phyloP scores from a whole-genome alignment of 148 eudicot species.

The Camellia lanceoleosa region DNA sequence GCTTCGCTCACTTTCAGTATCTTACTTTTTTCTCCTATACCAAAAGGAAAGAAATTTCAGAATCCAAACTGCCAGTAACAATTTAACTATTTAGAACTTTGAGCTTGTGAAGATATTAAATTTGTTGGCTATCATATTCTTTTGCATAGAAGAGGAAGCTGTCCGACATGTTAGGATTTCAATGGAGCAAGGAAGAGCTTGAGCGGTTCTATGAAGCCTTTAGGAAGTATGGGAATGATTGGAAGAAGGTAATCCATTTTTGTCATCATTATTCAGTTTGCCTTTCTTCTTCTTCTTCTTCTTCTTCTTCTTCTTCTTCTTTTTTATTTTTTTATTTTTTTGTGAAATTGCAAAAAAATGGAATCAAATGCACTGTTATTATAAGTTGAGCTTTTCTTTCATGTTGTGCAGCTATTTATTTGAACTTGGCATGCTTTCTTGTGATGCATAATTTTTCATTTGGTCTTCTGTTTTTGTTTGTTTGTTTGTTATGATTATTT shows the following conservation, averaged over 20 bases:
- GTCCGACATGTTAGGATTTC: slow-evolving; percentile 52
- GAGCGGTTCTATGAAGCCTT: slow-evolving; percentile 54
- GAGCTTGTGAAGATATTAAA: slow-evolving; percentile 11
- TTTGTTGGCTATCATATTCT: not conserved
- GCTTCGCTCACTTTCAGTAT: too few relatives aligned
- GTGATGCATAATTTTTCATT: not conserved
- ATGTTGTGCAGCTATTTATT: not conserved
- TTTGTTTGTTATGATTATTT: not conserved
- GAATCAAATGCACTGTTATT: not conserved
- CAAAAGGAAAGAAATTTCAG: not conserved
- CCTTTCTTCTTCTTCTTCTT: too few relatives aligned
- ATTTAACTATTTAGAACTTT: not conserved
- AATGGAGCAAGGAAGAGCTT: slow-evolving; percentile 61
- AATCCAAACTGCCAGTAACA: not conserved
- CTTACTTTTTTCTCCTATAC: not conserved
- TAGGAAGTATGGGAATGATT: slow-evolving; percentile 53
- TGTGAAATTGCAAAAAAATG: not conserved
- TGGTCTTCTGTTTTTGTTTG: not conserved
- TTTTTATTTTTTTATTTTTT: not conserved
- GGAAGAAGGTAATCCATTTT: slow-evolving; percentile 47
- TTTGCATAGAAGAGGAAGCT: slow-evolving; percentile 48
- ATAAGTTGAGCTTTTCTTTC: not conserved
- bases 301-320: not conserved
- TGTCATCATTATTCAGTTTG: not conserved
- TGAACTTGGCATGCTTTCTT: not conserved